These are phyloP conservation scores for Diversispora eburnea DNA, from an alignment of 192 early-diverging fungal genomes.

Conservation along the genomic window DNA sequence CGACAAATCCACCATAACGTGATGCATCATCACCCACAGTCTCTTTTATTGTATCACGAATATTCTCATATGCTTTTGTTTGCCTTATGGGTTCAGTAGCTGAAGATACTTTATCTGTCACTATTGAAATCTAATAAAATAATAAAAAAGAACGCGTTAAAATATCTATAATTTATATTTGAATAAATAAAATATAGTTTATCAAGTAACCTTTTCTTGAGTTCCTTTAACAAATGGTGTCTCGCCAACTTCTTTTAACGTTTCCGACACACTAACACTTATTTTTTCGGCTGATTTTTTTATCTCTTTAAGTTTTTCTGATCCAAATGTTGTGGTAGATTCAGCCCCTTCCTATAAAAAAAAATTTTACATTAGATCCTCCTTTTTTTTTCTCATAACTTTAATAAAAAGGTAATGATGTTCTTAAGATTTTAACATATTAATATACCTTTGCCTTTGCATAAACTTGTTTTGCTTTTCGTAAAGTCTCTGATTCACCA, in stretches of 20 bases:
- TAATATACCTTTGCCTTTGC: conserved; percentile 50
- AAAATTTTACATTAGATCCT: background rate
- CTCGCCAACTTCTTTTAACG: conserved; percentile 65
- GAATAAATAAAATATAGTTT: no score
- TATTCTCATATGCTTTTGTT: conserved; percentile 59
- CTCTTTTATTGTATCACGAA: conserved; percentile 61
- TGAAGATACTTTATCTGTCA: conserved; percentile 61
- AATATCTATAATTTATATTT: background rate
- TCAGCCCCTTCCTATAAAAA: conserved; percentile 40
- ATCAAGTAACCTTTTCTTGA: conserved; percentile 51
- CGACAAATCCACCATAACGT: conserved; percentile 71
- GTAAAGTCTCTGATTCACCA: conserved; percentile 81
- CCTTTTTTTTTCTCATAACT: background rate
- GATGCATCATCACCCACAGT: conserved; percentile 68
- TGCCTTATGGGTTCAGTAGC: conserved; percentile 67
- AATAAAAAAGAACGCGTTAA: background rate
- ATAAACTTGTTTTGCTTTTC: conserved; percentile 75
- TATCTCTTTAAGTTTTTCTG: conserved; percentile 59
- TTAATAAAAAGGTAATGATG: conserved; percentile 11
- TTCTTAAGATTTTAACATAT: background rate
- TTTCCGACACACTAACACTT: conserved; percentile 58
- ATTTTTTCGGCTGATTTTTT: conserved; percentile 70
- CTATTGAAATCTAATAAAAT: conserved; percentile 47
- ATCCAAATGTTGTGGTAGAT: conserved; percentile 34
- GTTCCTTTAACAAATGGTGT: conserved; percentile 79